phyloP scores from a whole-genome alignment of 352 stramenopile genomes.

The Albugo laibachii region DNA sequence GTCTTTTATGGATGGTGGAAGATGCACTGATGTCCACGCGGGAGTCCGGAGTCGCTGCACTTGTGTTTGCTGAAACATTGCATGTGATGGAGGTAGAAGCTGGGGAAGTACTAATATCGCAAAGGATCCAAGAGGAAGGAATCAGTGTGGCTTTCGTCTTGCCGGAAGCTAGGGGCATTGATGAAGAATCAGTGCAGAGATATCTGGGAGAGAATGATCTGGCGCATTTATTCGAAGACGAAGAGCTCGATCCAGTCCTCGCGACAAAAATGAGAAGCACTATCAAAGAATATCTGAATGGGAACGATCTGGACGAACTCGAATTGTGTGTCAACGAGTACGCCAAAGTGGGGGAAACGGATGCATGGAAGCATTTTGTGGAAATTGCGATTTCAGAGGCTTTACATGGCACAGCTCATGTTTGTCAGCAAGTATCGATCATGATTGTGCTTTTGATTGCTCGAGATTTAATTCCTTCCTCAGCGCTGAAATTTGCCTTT shows the following conservation, averaged over 20 bases:
- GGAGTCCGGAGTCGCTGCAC: constrained; percentile 35
- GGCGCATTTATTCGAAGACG: constrained; percentile 14
- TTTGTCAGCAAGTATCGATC: constrained; percentile 21
- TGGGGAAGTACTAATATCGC: constrained; percentile 33
- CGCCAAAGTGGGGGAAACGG: too few species aligned
- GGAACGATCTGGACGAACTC: constrained; percentile 56
- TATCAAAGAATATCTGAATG: constrained; percentile 53
- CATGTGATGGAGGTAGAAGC: constrained; percentile 53
- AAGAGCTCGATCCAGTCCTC: constrained; percentile 18
- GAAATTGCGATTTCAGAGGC: constrained; percentile 22
- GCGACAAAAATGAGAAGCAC: constrained; percentile 45
- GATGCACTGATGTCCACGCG: constrained; percentile 26
- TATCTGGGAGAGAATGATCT: constrained; percentile 5
- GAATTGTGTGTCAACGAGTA: constrained; percentile 51
- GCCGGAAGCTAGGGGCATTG: neutral
- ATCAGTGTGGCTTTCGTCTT: constrained; percentile 16
- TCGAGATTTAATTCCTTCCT: constrained; percentile 16
- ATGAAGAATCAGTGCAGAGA: neutral
- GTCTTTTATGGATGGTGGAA: constrained; percentile 60
- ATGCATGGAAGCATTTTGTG: constrained; percentile 51
- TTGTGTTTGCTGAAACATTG: constrained; percentile 54
- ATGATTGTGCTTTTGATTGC: constrained; percentile 23
- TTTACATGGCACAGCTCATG: constrained; percentile 25
- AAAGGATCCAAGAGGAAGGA: constrained; percentile 68
- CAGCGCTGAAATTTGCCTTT: constrained; percentile 33